Percentiles rank a stretch among this genome's conserved stretches.
Evolutionary conservation across 345 rosid genomes (phyloP).

Genomic region (Ailanthus altissimus): DNA sequence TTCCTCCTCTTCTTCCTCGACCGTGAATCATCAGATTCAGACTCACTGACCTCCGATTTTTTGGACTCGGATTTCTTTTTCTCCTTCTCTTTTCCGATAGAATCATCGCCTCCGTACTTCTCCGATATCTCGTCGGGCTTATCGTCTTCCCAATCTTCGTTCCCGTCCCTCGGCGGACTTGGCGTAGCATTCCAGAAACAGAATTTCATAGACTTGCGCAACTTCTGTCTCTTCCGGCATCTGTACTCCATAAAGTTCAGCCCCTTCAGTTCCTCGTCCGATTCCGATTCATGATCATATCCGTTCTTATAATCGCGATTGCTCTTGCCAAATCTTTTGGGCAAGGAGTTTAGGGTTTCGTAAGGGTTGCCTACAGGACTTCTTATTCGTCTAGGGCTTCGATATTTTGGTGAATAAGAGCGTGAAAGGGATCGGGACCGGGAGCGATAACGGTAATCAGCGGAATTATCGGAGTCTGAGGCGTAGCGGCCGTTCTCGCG

Average conservation of each 20-base stretch:
- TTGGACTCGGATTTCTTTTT: constrained; percentile 26
- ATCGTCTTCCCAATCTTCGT: constrained; percentile 46
- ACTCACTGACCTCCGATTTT: constrained; percentile 27
- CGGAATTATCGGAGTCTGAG: constrained; percentile 34
- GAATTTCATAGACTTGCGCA: constrained; percentile 56
- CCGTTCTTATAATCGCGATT: constrained; percentile 53
- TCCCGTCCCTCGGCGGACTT: constrained; percentile 68
- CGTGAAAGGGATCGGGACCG: constrained; percentile 23
- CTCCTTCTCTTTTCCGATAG: constrained; percentile 40
- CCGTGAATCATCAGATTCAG: constrained; percentile 39
- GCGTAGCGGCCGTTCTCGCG: constrained; percentile 28
- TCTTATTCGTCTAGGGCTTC: constrained; percentile 26
- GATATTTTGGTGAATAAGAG: constrained; percentile 26
- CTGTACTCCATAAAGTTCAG: constrained; percentile 75
- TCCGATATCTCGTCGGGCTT: constrained; percentile 49
- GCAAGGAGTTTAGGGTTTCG: constrained; percentile 42
- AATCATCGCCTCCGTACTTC: constrained; percentile 35
- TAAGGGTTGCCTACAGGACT: constrained; percentile 15
- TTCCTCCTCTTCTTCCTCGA: constrained; percentile 37
- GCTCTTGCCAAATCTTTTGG: constrained; percentile 57
- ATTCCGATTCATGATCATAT: constrained; percentile 61
- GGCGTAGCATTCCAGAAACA: constrained; percentile 82
- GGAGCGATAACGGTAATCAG: constrained; percentile 25
- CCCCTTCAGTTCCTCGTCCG: constrained; percentile 86
- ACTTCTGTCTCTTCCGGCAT: constrained; percentile 84